A percentile compares a stretch with the other conserved stretches of the same genome.
These are phyloP conservation scores for Draba incana DNA, from an alignment of 345 rosid genomes.

Conservation along the genomic window DNA sequence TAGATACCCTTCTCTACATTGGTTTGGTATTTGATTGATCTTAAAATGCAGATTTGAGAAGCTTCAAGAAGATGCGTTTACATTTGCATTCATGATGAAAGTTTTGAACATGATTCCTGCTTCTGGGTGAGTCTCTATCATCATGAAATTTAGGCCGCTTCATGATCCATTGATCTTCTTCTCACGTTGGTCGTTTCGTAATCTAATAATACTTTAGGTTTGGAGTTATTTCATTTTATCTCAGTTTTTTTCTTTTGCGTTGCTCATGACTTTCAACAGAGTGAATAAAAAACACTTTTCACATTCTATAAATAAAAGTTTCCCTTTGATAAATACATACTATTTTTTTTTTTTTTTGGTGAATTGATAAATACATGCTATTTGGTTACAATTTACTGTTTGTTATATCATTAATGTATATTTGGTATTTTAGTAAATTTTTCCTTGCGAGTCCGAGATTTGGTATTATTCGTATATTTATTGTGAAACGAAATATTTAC, in stretches of 20 bases:
- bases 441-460: too few relatives aligned
- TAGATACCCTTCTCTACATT: background rate
- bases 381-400: too few relatives aligned
- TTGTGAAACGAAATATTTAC: too few relatives aligned
- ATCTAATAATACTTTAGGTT: constrained; percentile 1
- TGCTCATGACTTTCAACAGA: background rate
- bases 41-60: constrained; percentile 76
- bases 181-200: constrained; percentile 1
- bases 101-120: constrained; percentile 72
- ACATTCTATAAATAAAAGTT: too few relatives aligned
- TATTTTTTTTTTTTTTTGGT: too few relatives aligned
- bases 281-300: background rate
- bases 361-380: too few relatives aligned
- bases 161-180: background rate
- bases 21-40: background rate
- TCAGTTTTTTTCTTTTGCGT: background rate
- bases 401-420: too few relatives aligned
- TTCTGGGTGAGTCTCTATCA: constrained; percentile 21
- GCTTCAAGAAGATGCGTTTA: constrained; percentile 85
- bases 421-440: too few relatives aligned
- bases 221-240: background rate
- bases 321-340: too few relatives aligned
- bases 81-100: constrained; percentile 69
- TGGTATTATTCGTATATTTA: too few relatives aligned
- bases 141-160: background rate